phyloP scores from a whole-genome alignment of 1,139 yeast genomes.

The Yamadazyma trypodendri region DNA sequence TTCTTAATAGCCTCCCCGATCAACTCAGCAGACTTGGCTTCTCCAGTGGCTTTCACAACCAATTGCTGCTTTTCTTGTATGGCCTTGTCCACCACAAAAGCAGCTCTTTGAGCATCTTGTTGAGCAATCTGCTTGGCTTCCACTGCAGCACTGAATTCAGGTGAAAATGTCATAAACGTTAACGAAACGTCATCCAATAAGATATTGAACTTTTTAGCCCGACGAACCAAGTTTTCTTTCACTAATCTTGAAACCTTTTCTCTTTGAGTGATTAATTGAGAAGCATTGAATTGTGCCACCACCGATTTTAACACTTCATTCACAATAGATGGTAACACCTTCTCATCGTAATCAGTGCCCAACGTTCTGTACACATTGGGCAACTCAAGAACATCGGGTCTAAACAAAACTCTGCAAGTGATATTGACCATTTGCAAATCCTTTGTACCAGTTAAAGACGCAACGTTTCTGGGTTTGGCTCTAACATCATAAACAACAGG shows the following conservation, averaged over 20 bases:
- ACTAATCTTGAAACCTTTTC: slow-evolving; percentile 91
- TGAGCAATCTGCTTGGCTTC: slow-evolving; percentile 99
- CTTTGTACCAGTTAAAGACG: slow-evolving; percentile 97
- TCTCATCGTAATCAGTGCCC: slow-evolving; percentile 93
- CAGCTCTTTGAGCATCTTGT: slow-evolving; percentile 98
- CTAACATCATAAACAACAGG: slow-evolving; percentile 93
- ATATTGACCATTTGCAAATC: slow-evolving; percentile 99
- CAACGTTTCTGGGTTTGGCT: slow-evolving; percentile 95
- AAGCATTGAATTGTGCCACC: slow-evolving; percentile 97
- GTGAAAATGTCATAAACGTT: slow-evolving; percentile 94
- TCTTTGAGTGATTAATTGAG: slow-evolving; percentile 96
- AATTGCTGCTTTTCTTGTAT: slow-evolving; percentile 95
- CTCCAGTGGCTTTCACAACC: slow-evolving; percentile 97
- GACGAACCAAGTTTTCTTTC: slow-evolving; percentile 84
- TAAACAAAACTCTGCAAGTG: slow-evolving; percentile 92
- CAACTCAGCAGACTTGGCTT: slow-evolving; percentile 95
- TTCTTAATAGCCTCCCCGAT: slow-evolving; percentile 99
- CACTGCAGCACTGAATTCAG: slow-evolving; percentile 96
- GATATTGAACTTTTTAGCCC: slow-evolving; percentile 88
- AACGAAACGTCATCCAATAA: slow-evolving; percentile 92
- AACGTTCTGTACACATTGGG: slow-evolving; percentile 88
- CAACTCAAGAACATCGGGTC: slow-evolving; percentile 77
- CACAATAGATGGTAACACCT: slow-evolving; percentile 93
- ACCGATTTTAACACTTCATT: slow-evolving; percentile 96
- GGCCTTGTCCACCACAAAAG: slow-evolving; percentile 94